Conservation (phyloP, 371 early-diverging fungal species). For the Saksenaea oblongispora region DNA sequence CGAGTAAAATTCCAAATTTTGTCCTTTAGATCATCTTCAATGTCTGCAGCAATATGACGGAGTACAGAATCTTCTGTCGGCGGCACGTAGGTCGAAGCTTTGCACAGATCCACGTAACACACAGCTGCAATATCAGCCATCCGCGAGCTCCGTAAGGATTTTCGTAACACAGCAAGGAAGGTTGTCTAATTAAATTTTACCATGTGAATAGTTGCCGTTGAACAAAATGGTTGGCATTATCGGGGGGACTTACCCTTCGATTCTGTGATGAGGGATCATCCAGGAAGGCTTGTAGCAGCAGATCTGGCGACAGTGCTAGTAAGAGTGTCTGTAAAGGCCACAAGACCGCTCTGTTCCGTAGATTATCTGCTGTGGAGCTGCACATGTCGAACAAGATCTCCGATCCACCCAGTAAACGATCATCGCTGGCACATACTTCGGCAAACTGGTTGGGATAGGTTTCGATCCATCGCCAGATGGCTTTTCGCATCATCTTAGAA, state of each 20-base stretch:
- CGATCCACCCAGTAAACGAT: conserved; percentile 66
- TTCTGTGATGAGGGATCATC: conserved; percentile 35
- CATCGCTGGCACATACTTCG: conserved; percentile 59
- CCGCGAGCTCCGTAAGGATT: conserved; percentile 60
- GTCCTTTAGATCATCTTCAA: conserved; percentile 74
- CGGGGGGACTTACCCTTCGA: conserved; percentile 28
- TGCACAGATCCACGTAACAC: conserved; percentile 80
- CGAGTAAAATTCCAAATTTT: conserved; percentile 69
- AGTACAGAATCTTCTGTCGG: conserved; percentile 67
- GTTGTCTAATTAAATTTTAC: conserved; percentile 38
- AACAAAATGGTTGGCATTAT: background rate
- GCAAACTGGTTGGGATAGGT: conserved; percentile 72
- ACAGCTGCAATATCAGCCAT: conserved; percentile 72
- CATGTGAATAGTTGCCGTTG: background rate
- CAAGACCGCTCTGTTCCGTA: conserved; percentile 62
- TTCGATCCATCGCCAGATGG: conserved; percentile 90
- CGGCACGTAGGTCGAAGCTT: conserved; percentile 72
- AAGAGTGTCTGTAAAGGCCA: conserved; percentile 86
- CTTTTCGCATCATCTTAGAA: conserved; percentile 68
- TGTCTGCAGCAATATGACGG: conserved; percentile 66
- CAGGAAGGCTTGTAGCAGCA: conserved; percentile 57
- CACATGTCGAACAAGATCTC: conserved; percentile 81
- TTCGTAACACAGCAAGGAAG: conserved; percentile 67
- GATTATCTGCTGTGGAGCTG: conserved; percentile 65
- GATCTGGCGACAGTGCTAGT: conserved; percentile 74